Percentiles rank a stretch among this genome's conserved stretches.
Evolutionary conservation across 257 asterid genomes (phyloP).

Genomic region (Solanum ahanhuiri): DNA sequence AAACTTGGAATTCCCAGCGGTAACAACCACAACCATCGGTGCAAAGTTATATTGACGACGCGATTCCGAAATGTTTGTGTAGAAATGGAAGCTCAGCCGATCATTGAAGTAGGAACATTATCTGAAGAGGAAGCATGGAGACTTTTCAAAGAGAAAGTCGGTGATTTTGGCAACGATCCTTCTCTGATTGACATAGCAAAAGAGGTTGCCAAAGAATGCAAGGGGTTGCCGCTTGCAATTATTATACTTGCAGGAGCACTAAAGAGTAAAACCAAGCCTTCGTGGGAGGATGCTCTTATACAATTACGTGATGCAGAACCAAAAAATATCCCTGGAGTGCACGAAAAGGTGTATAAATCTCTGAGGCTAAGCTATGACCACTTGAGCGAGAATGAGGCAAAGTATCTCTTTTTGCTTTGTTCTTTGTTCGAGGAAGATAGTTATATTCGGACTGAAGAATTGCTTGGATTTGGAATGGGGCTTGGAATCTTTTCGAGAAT

Average conservation of each 20-base stretch:
- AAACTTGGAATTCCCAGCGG: not conserved
- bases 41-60: not conserved
- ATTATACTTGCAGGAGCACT: not conserved
- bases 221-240: conserved; percentile 10
- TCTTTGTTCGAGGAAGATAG: conserved; percentile 2
- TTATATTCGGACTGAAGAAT: not conserved
- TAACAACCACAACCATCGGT: not conserved
- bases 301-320: not conserved
- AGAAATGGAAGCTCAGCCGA: not conserved
- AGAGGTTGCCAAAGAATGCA: not conserved
- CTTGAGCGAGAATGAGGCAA: not conserved
- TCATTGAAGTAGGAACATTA: not conserved
- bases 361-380: not conserved
- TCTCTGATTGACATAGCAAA: not conserved
- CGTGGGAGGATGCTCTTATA: not conserved
- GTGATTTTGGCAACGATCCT: not conserved
- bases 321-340: not conserved
- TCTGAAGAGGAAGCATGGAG: not conserved
- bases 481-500: too few relatives aligned
- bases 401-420: conserved; percentile 1
- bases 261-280: not conserved
- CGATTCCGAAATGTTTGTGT: not conserved
- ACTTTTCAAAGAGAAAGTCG: not conserved
- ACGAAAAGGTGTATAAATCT: not conserved
- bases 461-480: not conserved